Evolutionary conservation across 139 green algal genomes (phyloP).

Genomic region (Micromonas pusilla): DNA sequence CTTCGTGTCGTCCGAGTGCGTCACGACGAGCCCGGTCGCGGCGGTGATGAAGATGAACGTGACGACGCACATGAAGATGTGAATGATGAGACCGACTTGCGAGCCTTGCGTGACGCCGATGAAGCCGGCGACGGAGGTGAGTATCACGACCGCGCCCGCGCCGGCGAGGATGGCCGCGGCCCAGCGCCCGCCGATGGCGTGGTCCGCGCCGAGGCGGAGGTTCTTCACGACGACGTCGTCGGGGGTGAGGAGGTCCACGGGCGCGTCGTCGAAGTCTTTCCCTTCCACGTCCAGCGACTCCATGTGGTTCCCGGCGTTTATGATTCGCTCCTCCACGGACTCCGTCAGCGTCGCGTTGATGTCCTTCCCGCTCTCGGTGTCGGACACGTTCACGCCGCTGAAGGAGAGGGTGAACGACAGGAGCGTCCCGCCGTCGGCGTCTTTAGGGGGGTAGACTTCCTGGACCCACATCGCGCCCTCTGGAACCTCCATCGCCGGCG

Average conservation of each 20-base stretch:
- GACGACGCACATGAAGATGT: slow-evolving; percentile 6
- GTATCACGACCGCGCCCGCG: not conserved
- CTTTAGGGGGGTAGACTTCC: not conserved
- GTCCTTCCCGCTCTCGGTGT: not conserved
- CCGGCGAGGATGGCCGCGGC: not conserved
- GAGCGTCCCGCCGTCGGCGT: not conserved
- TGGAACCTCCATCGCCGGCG: not conserved
- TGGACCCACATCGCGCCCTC: not conserved
- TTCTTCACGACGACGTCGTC: not conserved
- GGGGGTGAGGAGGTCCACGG: too few species aligned
- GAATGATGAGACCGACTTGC: not conserved
- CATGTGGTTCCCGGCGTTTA: too few species aligned
- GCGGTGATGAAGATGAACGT: not conserved
- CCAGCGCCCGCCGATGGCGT: not conserved
- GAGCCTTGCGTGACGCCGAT: too few species aligned
- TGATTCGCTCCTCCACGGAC: not conserved
- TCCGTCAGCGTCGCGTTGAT: not conserved
- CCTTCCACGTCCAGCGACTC: too few species aligned
- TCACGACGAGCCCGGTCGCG: not conserved
- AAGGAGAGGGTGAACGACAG: not conserved
- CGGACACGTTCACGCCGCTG: not conserved
- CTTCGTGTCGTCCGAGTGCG: not conserved
- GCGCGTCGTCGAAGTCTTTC: too few species aligned
- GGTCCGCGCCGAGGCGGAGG: not conserved
- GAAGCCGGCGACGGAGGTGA: not conserved